phyloP scores from a whole-genome alignment of 768 basidiomycete genomes.

The Candolleomyces aberdarensis region DNA sequence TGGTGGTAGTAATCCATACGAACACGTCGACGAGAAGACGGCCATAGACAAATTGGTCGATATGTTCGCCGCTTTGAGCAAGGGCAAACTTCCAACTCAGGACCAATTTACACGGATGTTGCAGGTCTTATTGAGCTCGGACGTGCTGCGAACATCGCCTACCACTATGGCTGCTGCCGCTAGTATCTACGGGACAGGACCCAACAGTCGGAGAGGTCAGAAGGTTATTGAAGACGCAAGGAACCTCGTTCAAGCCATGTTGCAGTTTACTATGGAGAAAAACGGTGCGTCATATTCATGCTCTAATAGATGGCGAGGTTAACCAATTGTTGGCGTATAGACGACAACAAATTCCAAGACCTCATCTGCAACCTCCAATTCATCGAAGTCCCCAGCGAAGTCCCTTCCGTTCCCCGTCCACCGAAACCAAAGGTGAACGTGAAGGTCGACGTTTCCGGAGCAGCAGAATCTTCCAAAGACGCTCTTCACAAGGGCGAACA shows the following conservation, averaged over 20 bases:
- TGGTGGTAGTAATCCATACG: not conserved
- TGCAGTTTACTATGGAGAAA: conserved; percentile 35
- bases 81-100: conserved; percentile 39
- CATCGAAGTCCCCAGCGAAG: conserved; percentile 15
- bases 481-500: conserved; percentile 11
- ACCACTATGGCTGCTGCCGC: conserved; percentile 6
- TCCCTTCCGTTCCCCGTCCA: conserved; percentile 17
- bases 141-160: conserved; percentile 15
- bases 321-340: conserved; percentile 14
- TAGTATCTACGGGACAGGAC: conserved; percentile 17
- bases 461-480: conserved; percentile 10
- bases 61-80: conserved; percentile 30
- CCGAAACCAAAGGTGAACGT: conserved; percentile 4
- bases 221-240: conserved; percentile 25
- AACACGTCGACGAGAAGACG: not conserved
- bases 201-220: conserved; percentile 26
- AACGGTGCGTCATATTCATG: conserved; percentile 26
- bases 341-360: conserved; percentile 37
- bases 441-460: not conserved
- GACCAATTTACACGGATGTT: conserved; percentile 29
- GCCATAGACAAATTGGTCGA: conserved; percentile 31
- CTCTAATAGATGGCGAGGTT: not conserved
- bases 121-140: conserved; percentile 22
- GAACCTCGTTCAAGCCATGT: conserved; percentile 26
- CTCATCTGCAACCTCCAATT: conserved; percentile 26